Percentiles rank a stretch among this genome's conserved stretches.
phyloP scores from a whole-genome alignment of 306 rosid genomes.

The Fagus sylvatica region DNA sequence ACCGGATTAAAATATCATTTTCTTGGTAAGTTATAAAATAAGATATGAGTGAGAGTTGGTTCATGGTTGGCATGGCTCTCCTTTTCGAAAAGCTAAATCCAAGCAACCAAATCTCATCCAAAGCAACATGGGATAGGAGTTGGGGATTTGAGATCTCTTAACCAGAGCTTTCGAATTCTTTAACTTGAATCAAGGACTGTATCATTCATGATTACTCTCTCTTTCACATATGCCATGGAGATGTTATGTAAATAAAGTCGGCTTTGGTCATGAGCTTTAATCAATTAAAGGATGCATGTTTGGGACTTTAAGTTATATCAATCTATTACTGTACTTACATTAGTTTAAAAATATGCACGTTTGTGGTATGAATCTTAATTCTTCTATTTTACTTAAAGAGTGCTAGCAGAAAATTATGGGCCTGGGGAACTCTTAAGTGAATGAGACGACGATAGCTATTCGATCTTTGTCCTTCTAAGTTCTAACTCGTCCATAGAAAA shows the following conservation, averaged over 20 bases:
- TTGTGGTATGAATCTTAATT: constrained; percentile 5
- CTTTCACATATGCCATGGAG: constrained; percentile 23
- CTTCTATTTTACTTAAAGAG: constrained; percentile 7
- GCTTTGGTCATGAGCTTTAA: constrained; percentile 31
- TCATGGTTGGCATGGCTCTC: constrained; percentile 68
- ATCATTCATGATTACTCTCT: constrained; percentile 26
- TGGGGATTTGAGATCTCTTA: constrained; percentile 67
- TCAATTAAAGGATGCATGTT: constrained; percentile 45
- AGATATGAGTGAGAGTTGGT: constrained; percentile 43
- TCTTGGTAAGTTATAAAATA: neutral
- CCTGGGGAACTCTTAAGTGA: neutral
- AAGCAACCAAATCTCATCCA: constrained; percentile 67
- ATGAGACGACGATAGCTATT: no score
- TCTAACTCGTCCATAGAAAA: neutral
- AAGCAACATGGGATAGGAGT: constrained; percentile 58
- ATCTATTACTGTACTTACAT: constrained; percentile 16
- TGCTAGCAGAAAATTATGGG: neutral
- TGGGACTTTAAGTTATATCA: constrained; percentile 22
- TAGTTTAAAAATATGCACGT: neutral
- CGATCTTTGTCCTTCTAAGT: neutral
- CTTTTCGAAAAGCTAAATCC: constrained; percentile 64
- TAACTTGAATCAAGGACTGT: constrained; percentile 37
- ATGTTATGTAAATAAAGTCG: constrained; percentile 22
- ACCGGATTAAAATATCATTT: neutral
- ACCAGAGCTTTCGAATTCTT: constrained; percentile 38